Evolutionary conservation across 108 stramenopile species (phyloP).

Genomic region (Cylindrotheca closterium): DNA sequence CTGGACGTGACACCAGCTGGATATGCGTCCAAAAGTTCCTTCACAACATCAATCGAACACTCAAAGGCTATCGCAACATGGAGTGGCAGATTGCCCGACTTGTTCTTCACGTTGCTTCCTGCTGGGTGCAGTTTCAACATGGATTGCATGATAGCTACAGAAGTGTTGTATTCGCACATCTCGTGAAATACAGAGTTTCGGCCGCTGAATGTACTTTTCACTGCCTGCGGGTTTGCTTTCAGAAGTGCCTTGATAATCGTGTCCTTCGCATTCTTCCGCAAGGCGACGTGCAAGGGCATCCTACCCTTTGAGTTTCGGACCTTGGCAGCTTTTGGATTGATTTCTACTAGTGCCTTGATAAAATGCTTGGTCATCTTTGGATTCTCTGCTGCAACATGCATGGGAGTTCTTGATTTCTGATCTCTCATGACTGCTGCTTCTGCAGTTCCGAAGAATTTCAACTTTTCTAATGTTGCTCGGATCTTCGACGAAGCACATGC

Average conservation of each 20-base stretch:
- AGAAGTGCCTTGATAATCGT: conserved; percentile 50
- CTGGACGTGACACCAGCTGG: conserved; percentile 42
- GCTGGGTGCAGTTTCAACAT: conserved; percentile 41
- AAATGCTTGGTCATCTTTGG: conserved; percentile 39
- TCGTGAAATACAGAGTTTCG: conserved; percentile 65
- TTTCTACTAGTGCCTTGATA: conserved; percentile 46
- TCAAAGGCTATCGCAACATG: conserved; percentile 61
- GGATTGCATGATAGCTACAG: conserved; percentile 22
- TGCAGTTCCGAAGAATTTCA: conserved; percentile 39
- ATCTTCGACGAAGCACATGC: conserved; percentile 14
- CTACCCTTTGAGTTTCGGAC: conserved; percentile 42
- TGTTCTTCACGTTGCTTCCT: conserved; percentile 38
- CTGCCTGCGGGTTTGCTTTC: conserved; percentile 50
- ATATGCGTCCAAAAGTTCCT: conserved; percentile 43
- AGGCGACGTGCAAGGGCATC: conserved; percentile 61
- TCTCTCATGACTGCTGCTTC: conserved; percentile 43
- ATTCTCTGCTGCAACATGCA: conserved; percentile 58
- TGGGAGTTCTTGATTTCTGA: conserved; percentile 38
- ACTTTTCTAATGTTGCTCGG: conserved; percentile 6
- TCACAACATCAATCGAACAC: conserved; percentile 40
- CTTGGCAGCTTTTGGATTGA: conserved; percentile 49
- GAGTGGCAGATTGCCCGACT: conserved; percentile 49
- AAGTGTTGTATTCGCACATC: conserved; percentile 50
- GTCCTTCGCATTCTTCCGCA: conserved; percentile 44
- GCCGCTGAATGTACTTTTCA: conserved; percentile 43